These are phyloP conservation scores for Silene noctiflora DNA, from an alignment of 179 eudicot genomes.

Conservation along the genomic window DNA sequence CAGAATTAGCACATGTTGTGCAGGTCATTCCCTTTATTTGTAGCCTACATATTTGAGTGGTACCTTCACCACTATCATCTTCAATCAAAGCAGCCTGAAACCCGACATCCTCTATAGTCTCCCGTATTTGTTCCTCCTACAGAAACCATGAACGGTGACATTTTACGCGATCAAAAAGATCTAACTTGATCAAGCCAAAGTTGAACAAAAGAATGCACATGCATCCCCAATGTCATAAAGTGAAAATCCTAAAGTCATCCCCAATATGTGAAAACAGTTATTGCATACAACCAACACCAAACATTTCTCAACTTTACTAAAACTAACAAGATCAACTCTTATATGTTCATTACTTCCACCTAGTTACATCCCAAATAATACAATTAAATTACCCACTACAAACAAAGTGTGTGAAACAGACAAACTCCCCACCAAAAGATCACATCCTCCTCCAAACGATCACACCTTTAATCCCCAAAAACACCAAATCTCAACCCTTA, in stretches of 20 bases:
- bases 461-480: no score
- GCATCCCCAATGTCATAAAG: conserved; percentile 3
- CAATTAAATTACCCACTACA: no score
- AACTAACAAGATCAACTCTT: no score
- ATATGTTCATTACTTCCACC: no score
- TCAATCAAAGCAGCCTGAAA: conserved; percentile 55
- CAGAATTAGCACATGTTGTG: conserved; percentile 70
- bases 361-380: no score
- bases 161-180: background rate
- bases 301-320: background rate
- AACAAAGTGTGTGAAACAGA: no score
- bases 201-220: background rate
- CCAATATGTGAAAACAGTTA: background rate
- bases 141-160: background rate
- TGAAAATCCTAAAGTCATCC: background rate
- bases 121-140: conserved; percentile 70
- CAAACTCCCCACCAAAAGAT: no score
- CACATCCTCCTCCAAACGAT: no score
- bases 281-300: conserved; percentile 10
- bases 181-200: no score
- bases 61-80: conserved; percentile 42
- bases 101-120: conserved; percentile 79
- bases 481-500: no score
- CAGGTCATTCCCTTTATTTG: conserved; percentile 83
- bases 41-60: conserved; percentile 52